Conservation (phyloP, 768 basidiomycete species). For the Trametes punicea region DNA sequence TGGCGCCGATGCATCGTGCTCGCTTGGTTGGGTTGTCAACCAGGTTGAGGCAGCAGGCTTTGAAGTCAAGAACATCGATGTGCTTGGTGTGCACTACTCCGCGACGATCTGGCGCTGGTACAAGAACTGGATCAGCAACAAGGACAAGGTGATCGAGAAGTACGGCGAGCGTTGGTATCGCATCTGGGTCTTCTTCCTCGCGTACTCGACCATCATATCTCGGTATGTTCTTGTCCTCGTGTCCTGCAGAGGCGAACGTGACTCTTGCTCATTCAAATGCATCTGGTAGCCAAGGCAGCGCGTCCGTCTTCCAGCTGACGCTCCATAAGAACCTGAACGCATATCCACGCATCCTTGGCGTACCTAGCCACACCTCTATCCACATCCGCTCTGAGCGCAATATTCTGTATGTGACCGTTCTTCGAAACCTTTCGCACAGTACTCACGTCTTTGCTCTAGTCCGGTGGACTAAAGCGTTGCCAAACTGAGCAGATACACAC, state of each 20-base stretch:
- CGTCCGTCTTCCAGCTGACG: conserved; percentile 95
- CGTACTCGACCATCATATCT: conserved; percentile 81
- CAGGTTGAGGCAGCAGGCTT: conserved; percentile 90
- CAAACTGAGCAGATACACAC: too few species aligned
- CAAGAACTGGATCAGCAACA: conserved; percentile 94
- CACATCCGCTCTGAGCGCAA: conserved; percentile 58
- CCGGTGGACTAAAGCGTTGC: conserved; percentile 9
- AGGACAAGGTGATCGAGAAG: conserved; percentile 80
- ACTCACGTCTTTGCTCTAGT: not conserved
- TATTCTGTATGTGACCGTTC: conserved; percentile 40
- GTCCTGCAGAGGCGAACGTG: not conserved
- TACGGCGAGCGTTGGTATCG: conserved; percentile 96
- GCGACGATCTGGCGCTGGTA: conserved; percentile 92
- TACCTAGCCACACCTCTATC: conserved; percentile 77
- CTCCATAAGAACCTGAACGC: conserved; percentile 98
- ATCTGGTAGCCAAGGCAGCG: conserved; percentile 68
- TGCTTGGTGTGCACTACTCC: conserved; percentile 96
- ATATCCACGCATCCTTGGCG: conserved; percentile 86
- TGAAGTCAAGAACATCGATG: conserved; percentile 94
- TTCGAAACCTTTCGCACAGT: not conserved
- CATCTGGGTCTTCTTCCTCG: conserved; percentile 97
- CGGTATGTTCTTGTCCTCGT: conserved; percentile 41
- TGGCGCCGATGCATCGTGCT: conserved; percentile 94
- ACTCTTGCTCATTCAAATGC: conserved; percentile 6
- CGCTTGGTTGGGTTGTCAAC: conserved; percentile 90